Conservation (phyloP, 2,329 filamentous ascomycete species). For the Huntiella savannae region DNA sequence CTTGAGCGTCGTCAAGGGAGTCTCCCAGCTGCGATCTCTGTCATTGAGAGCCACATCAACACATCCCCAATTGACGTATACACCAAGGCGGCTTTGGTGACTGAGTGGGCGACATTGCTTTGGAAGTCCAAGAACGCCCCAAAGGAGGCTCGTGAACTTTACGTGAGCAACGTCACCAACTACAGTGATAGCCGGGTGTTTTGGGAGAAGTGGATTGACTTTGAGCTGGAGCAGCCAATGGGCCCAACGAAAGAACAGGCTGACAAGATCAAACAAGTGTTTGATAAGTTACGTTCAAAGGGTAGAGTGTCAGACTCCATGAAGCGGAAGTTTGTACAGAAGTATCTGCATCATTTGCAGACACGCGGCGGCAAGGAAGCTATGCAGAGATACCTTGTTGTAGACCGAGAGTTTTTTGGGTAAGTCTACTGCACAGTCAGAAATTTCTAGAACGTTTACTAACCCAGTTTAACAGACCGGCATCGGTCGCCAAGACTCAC, state of each 20-base stretch:
- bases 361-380: slow-evolving; percentile 64
- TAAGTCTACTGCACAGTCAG: slow-evolving; percentile 21
- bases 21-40: slow-evolving; percentile 63
- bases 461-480: slow-evolving; percentile 20
- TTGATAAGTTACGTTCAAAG: slow-evolving; percentile 54
- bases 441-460: slow-evolving; percentile 10
- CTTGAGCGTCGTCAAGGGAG: slow-evolving; percentile 67
- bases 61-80: slow-evolving; percentile 51
- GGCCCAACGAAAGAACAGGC: slow-evolving; percentile 48
- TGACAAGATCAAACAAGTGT: slow-evolving; percentile 60
- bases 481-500: slow-evolving; percentile 25
- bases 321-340: slow-evolving; percentile 56
- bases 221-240: slow-evolving; percentile 71
- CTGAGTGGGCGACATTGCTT: slow-evolving; percentile 69
- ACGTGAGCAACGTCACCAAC: slow-evolving; percentile 62
- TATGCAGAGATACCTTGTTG: slow-evolving; percentile 65
- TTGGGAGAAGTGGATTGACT: slow-evolving; percentile 75
- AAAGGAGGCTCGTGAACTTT: slow-evolving; percentile 68
- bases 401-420: slow-evolving; percentile 82
- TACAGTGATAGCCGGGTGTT: slow-evolving; percentile 74
- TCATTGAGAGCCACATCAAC: slow-evolving; percentile 68
- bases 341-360: slow-evolving; percentile 70
- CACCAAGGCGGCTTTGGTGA: slow-evolving; percentile 70
- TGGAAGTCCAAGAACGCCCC: slow-evolving; percentile 74
- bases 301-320: slow-evolving; percentile 47